Percentiles rank a stretch among this genome's conserved stretches.
Conservation (phyloP, 176 grass and related monocot species). For the Ensete ventricosum region DNA sequence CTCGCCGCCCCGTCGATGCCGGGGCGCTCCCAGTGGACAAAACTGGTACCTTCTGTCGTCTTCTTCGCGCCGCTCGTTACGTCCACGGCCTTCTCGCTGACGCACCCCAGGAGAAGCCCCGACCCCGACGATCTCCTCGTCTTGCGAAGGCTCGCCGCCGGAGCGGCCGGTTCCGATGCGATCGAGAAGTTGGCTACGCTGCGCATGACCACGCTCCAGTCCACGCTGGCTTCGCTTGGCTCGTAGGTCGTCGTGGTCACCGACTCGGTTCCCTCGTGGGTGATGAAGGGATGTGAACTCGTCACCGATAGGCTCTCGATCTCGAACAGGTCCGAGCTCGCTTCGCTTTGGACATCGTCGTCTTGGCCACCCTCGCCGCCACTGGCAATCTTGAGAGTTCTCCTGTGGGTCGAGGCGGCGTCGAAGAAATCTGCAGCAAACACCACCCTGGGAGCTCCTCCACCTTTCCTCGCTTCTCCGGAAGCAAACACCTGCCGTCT, state of each 20-base stretch:
- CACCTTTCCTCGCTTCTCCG: neutral
- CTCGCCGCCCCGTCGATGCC: constrained; percentile 3
- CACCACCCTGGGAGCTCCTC: neutral
- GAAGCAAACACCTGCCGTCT: neutral
- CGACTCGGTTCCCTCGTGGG: constrained; percentile 11
- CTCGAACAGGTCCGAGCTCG: constrained; percentile 96
- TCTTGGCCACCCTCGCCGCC: neutral
- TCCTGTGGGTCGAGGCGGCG: neutral
- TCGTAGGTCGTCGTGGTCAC: too few species aligned
- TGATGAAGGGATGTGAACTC: constrained; percentile 31
- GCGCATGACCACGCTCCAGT: constrained; percentile 68
- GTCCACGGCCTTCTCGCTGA: constrained; percentile 52
- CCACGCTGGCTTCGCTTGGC: constrained; percentile 76
- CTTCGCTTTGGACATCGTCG: constrained; percentile 38
- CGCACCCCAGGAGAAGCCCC: constrained; percentile 54
- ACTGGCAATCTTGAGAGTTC: neutral
- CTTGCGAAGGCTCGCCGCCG: neutral
- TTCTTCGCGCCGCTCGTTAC: constrained; percentile 19
- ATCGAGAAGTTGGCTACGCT: constrained; percentile 36
- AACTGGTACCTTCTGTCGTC: neutral
- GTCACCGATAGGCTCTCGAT: constrained; percentile 62
- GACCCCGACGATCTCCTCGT: neutral
- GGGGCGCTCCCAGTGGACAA: neutral
- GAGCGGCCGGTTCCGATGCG: constrained; percentile 25
- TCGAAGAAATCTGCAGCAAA: neutral